These are phyloP conservation scores for Ceratocystis lukuohia DNA, from an alignment of 2,329 filamentous ascomycete genomes.

Conservation along the genomic window DNA sequence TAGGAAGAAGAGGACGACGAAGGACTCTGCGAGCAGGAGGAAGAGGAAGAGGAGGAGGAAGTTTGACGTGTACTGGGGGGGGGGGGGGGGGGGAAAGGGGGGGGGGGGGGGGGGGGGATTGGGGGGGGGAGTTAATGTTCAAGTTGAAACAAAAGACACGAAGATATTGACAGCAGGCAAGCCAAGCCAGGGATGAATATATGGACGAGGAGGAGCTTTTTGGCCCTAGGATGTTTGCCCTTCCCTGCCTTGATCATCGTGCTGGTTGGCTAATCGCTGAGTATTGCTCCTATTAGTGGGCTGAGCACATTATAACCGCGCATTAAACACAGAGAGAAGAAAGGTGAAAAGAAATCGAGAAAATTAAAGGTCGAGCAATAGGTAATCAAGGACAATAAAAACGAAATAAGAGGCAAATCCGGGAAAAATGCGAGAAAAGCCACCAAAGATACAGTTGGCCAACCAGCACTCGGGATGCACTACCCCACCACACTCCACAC, in stretches of 20 bases:
- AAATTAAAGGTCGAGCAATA: no score
- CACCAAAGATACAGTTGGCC: no score
- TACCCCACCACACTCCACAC: no score
- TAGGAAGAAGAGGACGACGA: no score
- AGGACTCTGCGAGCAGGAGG: neutral
- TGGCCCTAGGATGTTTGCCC: neutral
- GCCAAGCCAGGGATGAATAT: neutral
- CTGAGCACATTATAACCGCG: slow-evolving; percentile 3
- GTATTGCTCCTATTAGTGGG: neutral
- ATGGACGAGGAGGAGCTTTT: neutral
- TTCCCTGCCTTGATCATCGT: neutral
- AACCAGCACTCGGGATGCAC: no score
- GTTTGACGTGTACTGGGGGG: neutral
- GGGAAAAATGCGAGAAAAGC: no score
- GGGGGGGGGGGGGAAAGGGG: neutral
- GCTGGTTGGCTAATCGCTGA: neutral
- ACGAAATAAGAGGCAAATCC: no score
- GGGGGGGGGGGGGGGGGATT: no score
- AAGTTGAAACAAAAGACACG: neutral
- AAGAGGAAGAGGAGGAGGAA: neutral
- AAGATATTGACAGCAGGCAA: neutral
- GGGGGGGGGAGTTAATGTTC: neutral
- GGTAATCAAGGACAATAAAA: no score
- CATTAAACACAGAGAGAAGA: neutral
- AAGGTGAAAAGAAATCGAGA: no score